These are phyloP conservation scores for Periglandula ipomoeae DNA, from an alignment of 2,329 filamentous ascomycete species.

Conservation along the genomic window DNA sequence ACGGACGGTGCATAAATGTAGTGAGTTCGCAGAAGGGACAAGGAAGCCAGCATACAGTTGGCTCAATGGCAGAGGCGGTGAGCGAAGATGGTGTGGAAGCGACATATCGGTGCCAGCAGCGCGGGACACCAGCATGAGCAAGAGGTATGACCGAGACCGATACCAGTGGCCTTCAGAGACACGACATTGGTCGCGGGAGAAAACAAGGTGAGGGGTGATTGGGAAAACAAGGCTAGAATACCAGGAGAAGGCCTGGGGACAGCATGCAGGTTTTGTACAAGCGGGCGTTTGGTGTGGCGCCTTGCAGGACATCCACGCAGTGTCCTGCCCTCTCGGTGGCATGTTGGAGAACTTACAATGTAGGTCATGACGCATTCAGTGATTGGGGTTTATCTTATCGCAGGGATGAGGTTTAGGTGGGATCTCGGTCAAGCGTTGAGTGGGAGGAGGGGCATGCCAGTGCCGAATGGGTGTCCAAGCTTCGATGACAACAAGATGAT, in stretches of 20 bases:
- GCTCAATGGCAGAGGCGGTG: slow-evolving; percentile 8
- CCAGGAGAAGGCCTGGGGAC: not conserved
- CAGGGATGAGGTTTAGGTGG: not conserved
- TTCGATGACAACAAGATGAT: slow-evolving; percentile 6
- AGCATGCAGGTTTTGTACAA: slow-evolving; percentile 4
- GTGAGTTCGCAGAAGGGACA: slow-evolving; percentile 5
- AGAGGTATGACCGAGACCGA: slow-evolving; percentile 5
- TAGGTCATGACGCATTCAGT: slow-evolving; percentile 29
- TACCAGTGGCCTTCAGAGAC: not conserved
- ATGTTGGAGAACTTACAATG: slow-evolving; percentile 25
- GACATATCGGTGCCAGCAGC: slow-evolving; percentile 5
- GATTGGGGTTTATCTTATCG: slow-evolving; percentile 13
- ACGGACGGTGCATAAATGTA: not conserved
- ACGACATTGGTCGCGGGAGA: slow-evolving; percentile 1
- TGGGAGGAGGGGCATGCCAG: slow-evolving; percentile 5
- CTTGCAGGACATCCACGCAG: slow-evolving; percentile 13
- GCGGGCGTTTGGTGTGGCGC: slow-evolving; percentile 8
- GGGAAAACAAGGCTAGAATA: slow-evolving; percentile 5
- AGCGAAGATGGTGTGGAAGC: slow-evolving; percentile 9
- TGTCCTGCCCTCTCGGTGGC: slow-evolving; percentile 4
- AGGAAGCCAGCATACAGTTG: slow-evolving; percentile 1
- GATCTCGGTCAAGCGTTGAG: slow-evolving; percentile 8
- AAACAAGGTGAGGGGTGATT: slow-evolving; percentile 2
- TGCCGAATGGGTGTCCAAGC: not conserved
- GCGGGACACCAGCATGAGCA: slow-evolving; percentile 5